Percentiles rank a stretch among this genome's conserved stretches.
Evolutionary conservation across 2,329 filamentous ascomycete species (phyloP).

Genomic region (Stagonosporopsis tanaceti): DNA sequence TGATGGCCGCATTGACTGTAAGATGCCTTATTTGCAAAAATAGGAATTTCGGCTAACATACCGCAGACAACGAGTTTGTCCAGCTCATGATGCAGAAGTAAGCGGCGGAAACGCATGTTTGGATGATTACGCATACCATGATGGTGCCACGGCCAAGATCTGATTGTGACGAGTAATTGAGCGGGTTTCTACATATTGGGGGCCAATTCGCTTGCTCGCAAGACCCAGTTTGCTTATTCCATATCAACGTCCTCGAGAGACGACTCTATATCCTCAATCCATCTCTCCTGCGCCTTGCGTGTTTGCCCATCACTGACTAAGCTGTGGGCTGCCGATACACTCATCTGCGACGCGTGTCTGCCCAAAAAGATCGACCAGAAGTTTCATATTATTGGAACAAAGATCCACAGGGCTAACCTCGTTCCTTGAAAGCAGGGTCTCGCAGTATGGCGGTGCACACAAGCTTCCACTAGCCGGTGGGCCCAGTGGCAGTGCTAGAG

Average conservation of each 20-base stretch:
- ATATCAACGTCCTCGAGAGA: constrained; percentile 34
- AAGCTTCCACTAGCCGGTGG: constrained; percentile 25
- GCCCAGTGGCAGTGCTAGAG: constrained; percentile 19
- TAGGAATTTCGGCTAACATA: constrained; percentile 18
- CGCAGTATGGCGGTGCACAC: constrained; percentile 26
- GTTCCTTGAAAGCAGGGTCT: constrained; percentile 23
- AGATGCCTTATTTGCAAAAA: constrained; percentile 25
- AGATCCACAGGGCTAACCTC: constrained; percentile 16
- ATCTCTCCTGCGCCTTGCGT: constrained; percentile 34
- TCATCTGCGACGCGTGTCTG: constrained; percentile 6
- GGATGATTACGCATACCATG: constrained; percentile 43
- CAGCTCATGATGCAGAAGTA: constrained; percentile 66
- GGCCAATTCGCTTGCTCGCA: constrained; percentile 31
- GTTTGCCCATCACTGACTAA: neutral
- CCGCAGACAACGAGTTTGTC: constrained; percentile 63
- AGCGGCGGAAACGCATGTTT: constrained; percentile 29
- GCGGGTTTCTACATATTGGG: constrained; percentile 31
- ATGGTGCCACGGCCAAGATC: constrained; percentile 37
- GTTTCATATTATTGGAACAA: constrained; percentile 9
- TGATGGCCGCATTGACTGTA: constrained; percentile 71
- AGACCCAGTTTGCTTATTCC: constrained; percentile 31
- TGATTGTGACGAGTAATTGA: constrained; percentile 42
- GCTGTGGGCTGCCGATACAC: neutral
- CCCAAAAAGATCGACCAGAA: neutral
- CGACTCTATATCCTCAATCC: constrained; percentile 47